Base-by-base conservation (phyloP, 495 filamentous ascomycete genomes). In the Hypoxylon subgilvum region DNA sequence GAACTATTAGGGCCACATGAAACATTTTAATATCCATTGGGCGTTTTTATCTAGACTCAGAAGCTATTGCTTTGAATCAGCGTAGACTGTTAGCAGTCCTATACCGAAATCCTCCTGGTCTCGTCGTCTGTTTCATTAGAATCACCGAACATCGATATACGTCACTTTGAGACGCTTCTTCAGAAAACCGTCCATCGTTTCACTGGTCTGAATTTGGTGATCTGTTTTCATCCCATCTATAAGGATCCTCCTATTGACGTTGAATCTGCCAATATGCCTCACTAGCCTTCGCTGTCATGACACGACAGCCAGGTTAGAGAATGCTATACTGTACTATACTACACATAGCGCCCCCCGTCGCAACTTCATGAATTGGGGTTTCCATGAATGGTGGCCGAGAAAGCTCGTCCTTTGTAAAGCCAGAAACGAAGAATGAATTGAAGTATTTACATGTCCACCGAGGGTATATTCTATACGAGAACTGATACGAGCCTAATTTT, bases 381-480 rank as follows among this genome's bases (percentile, higher is more conserved):
- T 34, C 43, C 9, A 49, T 14, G 16, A 32, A 30, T 35, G 19
- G 22, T 40, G 6, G 39, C 23, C 19, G 49, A 13, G 19, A 39
- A 43, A 53, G 5, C 43, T 27, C 10, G 17, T 4, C 9, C n/a
- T 32, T 40, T 22, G 6, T 34, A 22, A 13, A 53, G 35, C 23
- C 13, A 14, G 16, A 46, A 14, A 54, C 49, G 13, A 61, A 23
- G 13, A 61, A 23, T 28, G 30, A 39, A 36, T 36, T 49, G 43
- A 10, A 45, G 34, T 64, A 58, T 58, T 50, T 64, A 64, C 54
- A 58, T 17, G 35, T 32, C 43, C 43, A 27, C 54, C 43, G 38
- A 54, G 54, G 61, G 54, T 58, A 64, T 64, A 58, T 51, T 54
- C 39, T 54, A 40, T 58, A 64, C 19, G 54, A 27, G 49, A 53